These are phyloP conservation scores for Cercospora zeina DNA, from an alignment of 2,329 filamentous ascomycete species.

Conservation along the genomic window DNA sequence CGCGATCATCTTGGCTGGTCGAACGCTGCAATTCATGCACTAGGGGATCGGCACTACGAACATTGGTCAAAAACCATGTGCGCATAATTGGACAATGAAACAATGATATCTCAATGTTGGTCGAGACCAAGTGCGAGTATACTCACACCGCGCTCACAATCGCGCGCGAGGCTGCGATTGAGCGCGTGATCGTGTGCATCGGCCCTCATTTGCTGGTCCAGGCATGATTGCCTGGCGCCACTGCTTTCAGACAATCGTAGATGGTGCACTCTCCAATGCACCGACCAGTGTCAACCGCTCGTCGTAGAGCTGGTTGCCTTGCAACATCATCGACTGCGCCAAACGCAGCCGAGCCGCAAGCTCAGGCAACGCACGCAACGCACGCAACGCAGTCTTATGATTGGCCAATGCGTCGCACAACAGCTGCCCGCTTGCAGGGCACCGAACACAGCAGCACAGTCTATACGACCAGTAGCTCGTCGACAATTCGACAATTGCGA, in stretches of 20 bases:
- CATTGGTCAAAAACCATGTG: neutral
- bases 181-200: neutral
- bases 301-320: conserved; percentile 7
- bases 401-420: conserved; percentile 2
- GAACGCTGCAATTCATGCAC: conserved; percentile 5
- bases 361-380: no score
- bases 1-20: neutral
- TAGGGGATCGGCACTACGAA: neutral
- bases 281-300: neutral
- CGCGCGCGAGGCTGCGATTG: neutral
- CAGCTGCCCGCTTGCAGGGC: neutral
- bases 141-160: neutral
- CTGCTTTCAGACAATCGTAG: neutral
- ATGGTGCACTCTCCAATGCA: neutral
- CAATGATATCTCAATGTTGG: neutral
- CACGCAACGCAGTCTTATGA: neutral
- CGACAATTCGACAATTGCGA: neutral
- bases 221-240: conserved; percentile 5
- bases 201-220: neutral
- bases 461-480: neutral
- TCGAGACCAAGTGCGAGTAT: neutral
- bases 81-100: neutral
- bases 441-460: neutral
- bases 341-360: conserved; percentile 3
- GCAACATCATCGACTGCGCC: conserved; percentile 1